Evolutionary conservation across 768 basidiomycete species (phyloP).

Genomic region (Pisolithus marmoratus): DNA sequence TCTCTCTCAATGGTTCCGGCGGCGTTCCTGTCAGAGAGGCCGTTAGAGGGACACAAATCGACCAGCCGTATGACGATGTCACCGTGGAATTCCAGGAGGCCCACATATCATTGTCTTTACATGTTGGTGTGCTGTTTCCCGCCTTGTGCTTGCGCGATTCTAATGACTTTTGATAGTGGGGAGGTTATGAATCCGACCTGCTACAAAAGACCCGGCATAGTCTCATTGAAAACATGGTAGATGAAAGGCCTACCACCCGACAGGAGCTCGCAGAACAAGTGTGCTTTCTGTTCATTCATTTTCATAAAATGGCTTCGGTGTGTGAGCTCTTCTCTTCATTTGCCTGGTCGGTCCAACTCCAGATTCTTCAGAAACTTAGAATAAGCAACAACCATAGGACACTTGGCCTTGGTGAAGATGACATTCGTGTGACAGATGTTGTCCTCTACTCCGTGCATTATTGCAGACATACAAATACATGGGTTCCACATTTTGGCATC

Average conservation of each 20-base stretch:
- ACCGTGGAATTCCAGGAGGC: neutral
- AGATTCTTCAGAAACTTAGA: neutral
- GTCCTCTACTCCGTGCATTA: neutral
- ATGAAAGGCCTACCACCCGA: neutral
- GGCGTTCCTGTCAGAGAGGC: neutral
- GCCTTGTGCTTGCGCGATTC: neutral
- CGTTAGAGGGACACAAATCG: neutral
- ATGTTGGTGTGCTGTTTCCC: neutral
- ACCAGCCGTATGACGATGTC: neutral
- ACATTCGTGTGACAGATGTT: neutral
- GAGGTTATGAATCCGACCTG: neutral
- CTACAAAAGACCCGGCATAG: neutral
- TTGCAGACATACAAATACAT: neutral
- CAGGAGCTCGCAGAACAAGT: neutral
- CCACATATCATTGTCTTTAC: neutral
- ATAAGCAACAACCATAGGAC: no score
- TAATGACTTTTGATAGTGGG: neutral
- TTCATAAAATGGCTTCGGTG: neutral
- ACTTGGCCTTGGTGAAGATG: neutral
- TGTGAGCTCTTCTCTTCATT: neutral
- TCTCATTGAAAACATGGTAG: neutral
- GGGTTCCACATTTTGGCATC: neutral
- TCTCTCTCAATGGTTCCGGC: neutral
- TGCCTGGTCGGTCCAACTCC: neutral
- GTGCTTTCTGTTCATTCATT: neutral